Evolutionary conservation across 1,284 basidiomycete species (phyloP).

Genomic region (Meira miltonrushii): DNA sequence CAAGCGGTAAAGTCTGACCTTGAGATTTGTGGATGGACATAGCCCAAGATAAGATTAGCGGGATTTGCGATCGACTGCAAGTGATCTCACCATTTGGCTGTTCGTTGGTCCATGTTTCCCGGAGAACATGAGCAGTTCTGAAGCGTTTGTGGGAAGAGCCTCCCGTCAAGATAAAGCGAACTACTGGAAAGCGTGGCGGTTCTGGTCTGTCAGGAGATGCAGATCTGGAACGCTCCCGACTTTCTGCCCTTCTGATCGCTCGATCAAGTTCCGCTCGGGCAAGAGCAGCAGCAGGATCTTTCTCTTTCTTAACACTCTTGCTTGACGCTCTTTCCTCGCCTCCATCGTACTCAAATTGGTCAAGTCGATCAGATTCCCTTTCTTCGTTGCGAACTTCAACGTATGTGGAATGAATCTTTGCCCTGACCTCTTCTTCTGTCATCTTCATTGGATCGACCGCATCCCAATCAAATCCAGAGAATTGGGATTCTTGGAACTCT

Average conservation of each 20-base stretch:
- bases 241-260: conserved; percentile 2
- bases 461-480: conserved; percentile 66
- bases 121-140: conserved; percentile 34
- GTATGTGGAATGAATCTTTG: neutral
- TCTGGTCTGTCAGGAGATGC: conserved; percentile 7
- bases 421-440: conserved; percentile 1
- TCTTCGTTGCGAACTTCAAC: neutral
- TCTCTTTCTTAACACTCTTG: neutral
- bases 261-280: neutral
- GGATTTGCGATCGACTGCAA: conserved; percentile 42
- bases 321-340: neutral
- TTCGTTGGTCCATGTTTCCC: conserved; percentile 53
- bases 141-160: conserved; percentile 16
- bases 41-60: conserved; percentile 51
- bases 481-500: conserved; percentile 56
- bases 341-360: neutral
- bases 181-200: conserved; percentile 35
- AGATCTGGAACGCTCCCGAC: conserved; percentile 1
- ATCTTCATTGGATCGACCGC: neutral
- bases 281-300: neutral
- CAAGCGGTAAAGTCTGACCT: conserved; percentile 48
- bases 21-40: conserved; percentile 52
- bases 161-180: conserved; percentile 35
- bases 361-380: neutral
- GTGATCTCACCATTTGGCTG: conserved; percentile 52